Conservation (phyloP, 768 basidiomycete genomes). For the Suillus sp. region DNA sequence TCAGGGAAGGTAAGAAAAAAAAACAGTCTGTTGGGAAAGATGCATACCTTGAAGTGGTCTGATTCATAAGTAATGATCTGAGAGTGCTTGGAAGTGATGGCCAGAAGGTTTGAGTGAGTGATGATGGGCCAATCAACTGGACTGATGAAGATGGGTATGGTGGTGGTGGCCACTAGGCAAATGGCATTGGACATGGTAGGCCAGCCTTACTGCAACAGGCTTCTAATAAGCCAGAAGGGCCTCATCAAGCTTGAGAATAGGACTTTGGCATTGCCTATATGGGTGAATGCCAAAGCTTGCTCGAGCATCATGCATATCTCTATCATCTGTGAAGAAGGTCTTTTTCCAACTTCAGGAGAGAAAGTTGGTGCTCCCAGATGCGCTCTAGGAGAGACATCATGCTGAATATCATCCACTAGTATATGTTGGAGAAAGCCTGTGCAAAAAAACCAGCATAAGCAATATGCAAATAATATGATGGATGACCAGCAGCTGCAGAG, state of each 20-base stretch:
- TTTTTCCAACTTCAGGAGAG: not conserved
- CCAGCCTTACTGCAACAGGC: not conserved
- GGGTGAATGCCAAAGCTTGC: not conserved
- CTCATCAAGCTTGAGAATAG: not conserved
- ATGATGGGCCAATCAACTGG: not conserved
- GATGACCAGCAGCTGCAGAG: too few relatives aligned
- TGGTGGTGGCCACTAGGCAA: not conserved
- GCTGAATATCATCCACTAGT: constrained; percentile 7
- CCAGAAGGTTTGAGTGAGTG: not conserved
- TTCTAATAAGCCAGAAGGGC: not conserved
- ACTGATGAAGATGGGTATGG: not conserved
- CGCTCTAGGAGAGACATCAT: not conserved
- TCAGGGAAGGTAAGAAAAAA: too few relatives aligned
- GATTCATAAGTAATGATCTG: not conserved
- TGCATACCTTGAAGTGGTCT: not conserved
- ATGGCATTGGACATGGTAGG: not conserved
- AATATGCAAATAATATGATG: too few relatives aligned
- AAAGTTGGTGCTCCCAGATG: not conserved
- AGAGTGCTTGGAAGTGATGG: not conserved
- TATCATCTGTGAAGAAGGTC: not conserved
- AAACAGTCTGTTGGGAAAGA: too few relatives aligned
- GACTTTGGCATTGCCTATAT: not conserved
- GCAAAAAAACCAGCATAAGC: too few relatives aligned
- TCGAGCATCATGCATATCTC: not conserved
- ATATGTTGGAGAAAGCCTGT: not conserved